Evolutionary conservation across 257 asterid species (phyloP), one percentile per base, ranked within the genome.

Genomic region (Petunia axillaris): DNA sequence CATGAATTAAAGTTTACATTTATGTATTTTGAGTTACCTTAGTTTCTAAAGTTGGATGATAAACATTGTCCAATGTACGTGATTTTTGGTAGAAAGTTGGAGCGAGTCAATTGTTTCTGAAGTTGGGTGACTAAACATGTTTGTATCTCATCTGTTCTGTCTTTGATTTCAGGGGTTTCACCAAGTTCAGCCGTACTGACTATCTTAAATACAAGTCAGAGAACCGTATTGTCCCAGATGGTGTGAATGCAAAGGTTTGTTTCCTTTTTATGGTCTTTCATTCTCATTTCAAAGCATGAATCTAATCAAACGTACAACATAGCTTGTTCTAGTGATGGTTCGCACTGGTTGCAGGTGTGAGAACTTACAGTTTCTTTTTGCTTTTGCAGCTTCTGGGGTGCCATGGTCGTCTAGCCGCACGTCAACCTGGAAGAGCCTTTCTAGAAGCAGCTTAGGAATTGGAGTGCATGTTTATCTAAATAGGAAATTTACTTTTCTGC

Each of bases 171-270:
- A 80, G 79, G 83, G 83, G 83, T 1, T 80, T 80, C 63, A 80
- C 83, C 64, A 80, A 80, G 54, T 70, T 54, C 64, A 73, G 54
- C 79, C 74, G 79, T 50, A 41, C 79, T 70, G 83, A 80, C 70
- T 80, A 80, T 58, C 38, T 80, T 79, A 80, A 35, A 53, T 80
- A 79, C 79, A 80, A 80, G 77, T 8, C 59, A 25, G 64, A 80
- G 13, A 80, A 71, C 54, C 77, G 83, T 43, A 80, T 80, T 5
- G 15, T 16, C 40, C 40, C 74, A 16, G 83, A 80, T 46, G 83
- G 83, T 80, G 79, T 80, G 48, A 80, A 80, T 71, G 83, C 83
- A 6, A 70, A 80, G 83, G 83, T 80, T 37, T 80, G 57, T 36
- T n/a, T 63, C 53, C 60, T 25, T 25, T 25, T 43, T 25, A 37